Percentiles rank a stretch among this genome's conserved stretches.
Conservation (phyloP, 495 filamentous ascomycete species). For the Podospora pseudopauciseta region DNA sequence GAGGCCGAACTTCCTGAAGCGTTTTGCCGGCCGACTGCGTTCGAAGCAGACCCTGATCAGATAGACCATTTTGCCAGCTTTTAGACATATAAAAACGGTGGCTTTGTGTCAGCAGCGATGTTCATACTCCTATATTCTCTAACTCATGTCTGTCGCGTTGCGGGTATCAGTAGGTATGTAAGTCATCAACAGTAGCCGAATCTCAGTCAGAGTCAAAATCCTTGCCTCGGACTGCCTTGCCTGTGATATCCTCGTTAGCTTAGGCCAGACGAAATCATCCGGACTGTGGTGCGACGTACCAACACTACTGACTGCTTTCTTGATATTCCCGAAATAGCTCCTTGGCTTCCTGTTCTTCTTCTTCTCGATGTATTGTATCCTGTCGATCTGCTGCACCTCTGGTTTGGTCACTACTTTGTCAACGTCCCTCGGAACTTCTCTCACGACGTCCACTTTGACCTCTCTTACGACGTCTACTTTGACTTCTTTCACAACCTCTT, state of each 20-base stretch:
- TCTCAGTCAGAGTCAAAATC: neutral
- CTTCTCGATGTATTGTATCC: neutral
- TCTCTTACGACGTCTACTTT: neutral
- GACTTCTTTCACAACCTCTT: too few relatives aligned
- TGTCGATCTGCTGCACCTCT: neutral
- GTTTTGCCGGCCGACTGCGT: neutral
- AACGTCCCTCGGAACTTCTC: neutral
- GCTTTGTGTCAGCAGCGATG: too few relatives aligned
- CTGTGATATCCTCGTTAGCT: neutral
- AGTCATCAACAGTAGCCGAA: neutral
- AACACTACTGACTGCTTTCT: neutral
- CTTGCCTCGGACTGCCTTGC: neutral
- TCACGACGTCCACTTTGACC: neutral
- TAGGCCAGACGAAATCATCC: neutral
- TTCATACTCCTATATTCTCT: too few relatives aligned
- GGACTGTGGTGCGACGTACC: neutral
- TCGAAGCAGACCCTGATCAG: neutral
- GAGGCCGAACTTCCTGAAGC: neutral
- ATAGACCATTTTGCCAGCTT: too few relatives aligned
- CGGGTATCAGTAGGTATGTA: neutral
- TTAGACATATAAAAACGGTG: too few relatives aligned
- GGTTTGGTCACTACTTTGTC: neutral
- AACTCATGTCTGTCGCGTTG: too few relatives aligned
- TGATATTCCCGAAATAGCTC: neutral
- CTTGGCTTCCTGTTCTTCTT: neutral